Percentiles rank a stretch among this genome's conserved stretches.
Evolutionary conservation across 371 early-diverging fungal species (phyloP).

Genomic region (Rhizopus stolonifer): DNA sequence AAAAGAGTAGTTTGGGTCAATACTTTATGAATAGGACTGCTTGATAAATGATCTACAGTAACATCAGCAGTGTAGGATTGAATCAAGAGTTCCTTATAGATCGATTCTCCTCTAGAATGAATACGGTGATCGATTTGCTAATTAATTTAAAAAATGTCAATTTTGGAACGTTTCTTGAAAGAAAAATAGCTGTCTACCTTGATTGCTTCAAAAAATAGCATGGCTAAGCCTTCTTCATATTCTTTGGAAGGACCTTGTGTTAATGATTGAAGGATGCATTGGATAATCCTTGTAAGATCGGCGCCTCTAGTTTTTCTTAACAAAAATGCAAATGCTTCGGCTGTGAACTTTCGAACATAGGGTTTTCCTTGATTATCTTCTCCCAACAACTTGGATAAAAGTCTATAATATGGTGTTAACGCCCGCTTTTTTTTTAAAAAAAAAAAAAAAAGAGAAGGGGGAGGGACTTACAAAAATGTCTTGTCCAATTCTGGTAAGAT

Average conservation of each 20-base stretch:
- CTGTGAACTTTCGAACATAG: conserved; percentile 86
- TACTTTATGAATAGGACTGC: conserved; percentile 24
- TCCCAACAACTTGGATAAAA: conserved; percentile 70
- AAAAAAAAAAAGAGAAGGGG: no score
- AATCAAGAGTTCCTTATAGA: conserved; percentile 49
- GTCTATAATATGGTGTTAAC: no score
- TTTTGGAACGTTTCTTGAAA: no score
- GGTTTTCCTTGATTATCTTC: conserved; percentile 64
- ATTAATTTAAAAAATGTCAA: background rate
- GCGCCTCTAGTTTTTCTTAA: conserved; percentile 73
- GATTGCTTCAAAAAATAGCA: conserved; percentile 78
- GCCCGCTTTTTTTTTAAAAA: no score
- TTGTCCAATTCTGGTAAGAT: conserved; percentile 67
- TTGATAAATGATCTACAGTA: conserved; percentile 17
- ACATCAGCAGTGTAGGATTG: conserved; percentile 41
- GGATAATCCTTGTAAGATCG: conserved; percentile 54
- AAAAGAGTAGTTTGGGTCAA: conserved; percentile 54
- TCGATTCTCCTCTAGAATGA: conserved; percentile 55
- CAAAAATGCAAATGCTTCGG: conserved; percentile 90
- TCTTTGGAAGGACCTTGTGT: conserved; percentile 45
- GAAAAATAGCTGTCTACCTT: no score
- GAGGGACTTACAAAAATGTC: conserved; percentile 71
- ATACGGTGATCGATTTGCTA: conserved; percentile 59
- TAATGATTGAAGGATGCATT: conserved; percentile 60
- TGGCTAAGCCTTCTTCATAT: conserved; percentile 74